Conservation (phyloP, 164 flowering plant genomes). For the Macadamia integrifolia region DNA sequence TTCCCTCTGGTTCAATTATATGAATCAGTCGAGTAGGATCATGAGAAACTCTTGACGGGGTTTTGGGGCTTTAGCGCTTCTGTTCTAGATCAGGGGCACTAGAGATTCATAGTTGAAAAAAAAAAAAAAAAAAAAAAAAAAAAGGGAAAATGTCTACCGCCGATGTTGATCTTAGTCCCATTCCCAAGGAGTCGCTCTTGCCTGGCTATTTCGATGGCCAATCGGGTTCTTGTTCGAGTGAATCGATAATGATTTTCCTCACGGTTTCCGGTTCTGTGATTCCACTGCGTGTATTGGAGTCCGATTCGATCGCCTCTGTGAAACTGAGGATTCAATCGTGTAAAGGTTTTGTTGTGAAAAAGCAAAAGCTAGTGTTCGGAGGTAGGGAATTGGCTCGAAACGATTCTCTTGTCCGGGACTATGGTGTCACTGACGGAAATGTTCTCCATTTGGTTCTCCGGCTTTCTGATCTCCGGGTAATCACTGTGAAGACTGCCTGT, state of each 20-base stretch:
- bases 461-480: conserved; percentile 53
- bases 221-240: conserved; percentile 11
- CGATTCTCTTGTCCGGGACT: conserved; percentile 50
- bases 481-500: conserved; percentile 48
- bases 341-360: conserved; percentile 61
- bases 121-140: too few relatives aligned
- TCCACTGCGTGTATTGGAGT: conserved; percentile 66
- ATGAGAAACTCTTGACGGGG: neutral
- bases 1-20: neutral
- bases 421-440: conserved; percentile 55
- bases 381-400: conserved; percentile 59
- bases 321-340: conserved; percentile 62
- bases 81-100: neutral
- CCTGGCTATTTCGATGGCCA: conserved; percentile 21
- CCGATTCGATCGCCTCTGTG: conserved; percentile 69
- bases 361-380: conserved; percentile 54
- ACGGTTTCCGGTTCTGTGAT: conserved; percentile 47
- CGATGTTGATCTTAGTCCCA: conserved; percentile 45
- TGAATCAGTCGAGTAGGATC: neutral
- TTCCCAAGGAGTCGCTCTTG: conserved; percentile 29
- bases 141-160: conserved; percentile 41
- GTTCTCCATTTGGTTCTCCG: conserved; percentile 61
- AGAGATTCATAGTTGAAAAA: neutral
- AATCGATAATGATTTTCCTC: conserved; percentile 52
- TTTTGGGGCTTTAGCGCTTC: neutral